phyloP scores from a whole-genome alignment of 345 rosid genomes.

The Cardiospermum halicacabum region DNA sequence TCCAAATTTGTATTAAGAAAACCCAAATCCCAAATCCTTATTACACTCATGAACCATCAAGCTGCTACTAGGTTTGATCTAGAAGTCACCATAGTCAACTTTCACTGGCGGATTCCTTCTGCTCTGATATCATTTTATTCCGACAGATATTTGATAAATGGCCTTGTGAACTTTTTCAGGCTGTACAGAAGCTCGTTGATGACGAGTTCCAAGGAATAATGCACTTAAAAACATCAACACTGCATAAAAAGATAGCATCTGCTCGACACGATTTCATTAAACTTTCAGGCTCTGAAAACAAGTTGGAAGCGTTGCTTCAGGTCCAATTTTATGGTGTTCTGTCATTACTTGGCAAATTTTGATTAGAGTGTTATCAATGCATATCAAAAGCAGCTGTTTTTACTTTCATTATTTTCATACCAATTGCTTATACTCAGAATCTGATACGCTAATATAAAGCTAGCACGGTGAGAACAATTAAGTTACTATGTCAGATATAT shows the following conservation, averaged over 20 bases:
- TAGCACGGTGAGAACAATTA: background rate
- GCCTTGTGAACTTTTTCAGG: slow-evolving; percentile 41
- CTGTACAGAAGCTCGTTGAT: slow-evolving; percentile 81
- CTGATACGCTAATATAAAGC: background rate
- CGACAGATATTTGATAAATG: background rate
- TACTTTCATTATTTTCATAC: background rate
- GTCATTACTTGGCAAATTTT: slow-evolving; percentile 3
- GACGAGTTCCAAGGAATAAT: slow-evolving; percentile 91
- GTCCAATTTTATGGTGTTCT: slow-evolving; percentile 27
- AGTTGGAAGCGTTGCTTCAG: slow-evolving; percentile 88
- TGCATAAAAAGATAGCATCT: slow-evolving; percentile 86
- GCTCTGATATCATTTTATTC: background rate
- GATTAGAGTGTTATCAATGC: background rate
- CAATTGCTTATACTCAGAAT: background rate
- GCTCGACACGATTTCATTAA: slow-evolving; percentile 91
- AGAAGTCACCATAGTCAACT: background rate
- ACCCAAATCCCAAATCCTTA: background rate
- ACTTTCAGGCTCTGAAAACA: slow-evolving; percentile 86
- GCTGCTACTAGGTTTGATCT: background rate
- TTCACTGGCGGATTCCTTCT: background rate
- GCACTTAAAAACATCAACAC: slow-evolving; percentile 83
- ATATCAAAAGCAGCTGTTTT: background rate
- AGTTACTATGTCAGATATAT: slow-evolving; percentile 1
- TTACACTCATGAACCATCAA: background rate
- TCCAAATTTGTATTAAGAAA: background rate